Base-by-base conservation (phyloP, 331 rosid genomes). In the Saraca asoca region DNA sequence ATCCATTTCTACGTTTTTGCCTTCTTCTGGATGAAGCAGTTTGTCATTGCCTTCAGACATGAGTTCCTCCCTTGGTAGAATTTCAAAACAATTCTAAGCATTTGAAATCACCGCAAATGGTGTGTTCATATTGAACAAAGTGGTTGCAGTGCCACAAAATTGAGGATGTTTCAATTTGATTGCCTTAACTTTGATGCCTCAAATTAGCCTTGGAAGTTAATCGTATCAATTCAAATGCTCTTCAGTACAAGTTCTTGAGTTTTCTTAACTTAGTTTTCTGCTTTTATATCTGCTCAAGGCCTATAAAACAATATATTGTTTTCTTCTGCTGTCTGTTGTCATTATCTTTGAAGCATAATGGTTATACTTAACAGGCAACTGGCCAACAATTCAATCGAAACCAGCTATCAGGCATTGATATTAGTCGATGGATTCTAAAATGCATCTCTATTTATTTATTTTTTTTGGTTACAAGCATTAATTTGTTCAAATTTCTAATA, bases 401-500 rank as follows among this genome's bases (percentile, higher is more conserved):
- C 31, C 31, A 24, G 3, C 31, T 24, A 24, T 24, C 31, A 24
- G 31, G 31, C 31, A 24, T 24, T 24, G 31, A 24, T 24, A 60
- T 50, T 72, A 38, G 57, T 68, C 42, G 34, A 56, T 74, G 69
- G 48, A 43, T 50, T 58, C 59, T 58, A 54, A 48, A 45, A 66
- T 72, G 45, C 50, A 17, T n/a, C 56, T 54, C 62, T 44, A 56
- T 41, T 33, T 16, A 35, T 10, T 51, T 41, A 46, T 51, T 45
- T 24, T 24, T 24, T 24, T 24, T 77, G 42, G 33, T 9, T 71
- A 33, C 58, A 59, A 24, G 31, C 31, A 24, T 1, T 1, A 24
- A 24, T 24, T 24, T 24, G 31, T 24, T 24, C 31, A 24, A 37
- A 61, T 34, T 72, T 44, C 87, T 84, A 74, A 80, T 72, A 69